A percentile compares a stretch with the other conserved stretches of the same genome.
These are phyloP conservation scores for Boletus sp. DNA, from an alignment of 768 basidiomycete genomes.

Conservation along the genomic window DNA sequence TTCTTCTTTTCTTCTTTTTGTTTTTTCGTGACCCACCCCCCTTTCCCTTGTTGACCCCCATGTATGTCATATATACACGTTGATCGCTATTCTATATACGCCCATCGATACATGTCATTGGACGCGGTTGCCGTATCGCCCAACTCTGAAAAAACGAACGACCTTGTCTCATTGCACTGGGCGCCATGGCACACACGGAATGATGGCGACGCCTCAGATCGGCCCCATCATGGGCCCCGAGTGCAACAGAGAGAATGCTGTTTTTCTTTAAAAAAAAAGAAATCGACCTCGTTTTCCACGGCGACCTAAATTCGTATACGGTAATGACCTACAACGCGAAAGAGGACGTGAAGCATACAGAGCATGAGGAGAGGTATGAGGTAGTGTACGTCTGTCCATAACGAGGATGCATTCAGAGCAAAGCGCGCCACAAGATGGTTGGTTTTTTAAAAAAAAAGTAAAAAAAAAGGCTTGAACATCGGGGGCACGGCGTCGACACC, in stretches of 20 bases:
- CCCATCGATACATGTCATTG: too few species aligned
- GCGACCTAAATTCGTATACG: constrained; percentile 20
- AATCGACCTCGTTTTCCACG: background rate
- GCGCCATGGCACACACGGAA: too few species aligned
- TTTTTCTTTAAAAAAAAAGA: too few species aligned
- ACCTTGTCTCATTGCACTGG: too few species aligned
- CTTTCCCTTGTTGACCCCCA: too few species aligned
- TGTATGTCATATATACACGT: too few species aligned
- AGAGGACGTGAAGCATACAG: background rate
- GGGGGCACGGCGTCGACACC: background rate
- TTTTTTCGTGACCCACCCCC: too few species aligned
- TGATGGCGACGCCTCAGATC: too few species aligned
- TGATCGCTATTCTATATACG: background rate
- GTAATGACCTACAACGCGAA: constrained; percentile 6
- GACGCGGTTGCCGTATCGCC: background rate
- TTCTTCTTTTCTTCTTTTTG: too few species aligned
- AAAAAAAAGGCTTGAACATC: background rate
- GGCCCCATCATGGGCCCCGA: too few species aligned
- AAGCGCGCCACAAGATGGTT: background rate
- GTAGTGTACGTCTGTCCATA: constrained; percentile 9
- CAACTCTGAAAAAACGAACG: too few species aligned
- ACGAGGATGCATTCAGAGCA: constrained; percentile 3
- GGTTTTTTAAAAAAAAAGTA: background rate
- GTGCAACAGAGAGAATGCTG: too few species aligned
- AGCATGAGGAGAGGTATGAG: background rate